Evolutionary conservation across 495 filamentous ascomycete genomes (phyloP), one percentile per base, ranked within the genome.

Genomic region (Lepidopterella palustris): DNA sequence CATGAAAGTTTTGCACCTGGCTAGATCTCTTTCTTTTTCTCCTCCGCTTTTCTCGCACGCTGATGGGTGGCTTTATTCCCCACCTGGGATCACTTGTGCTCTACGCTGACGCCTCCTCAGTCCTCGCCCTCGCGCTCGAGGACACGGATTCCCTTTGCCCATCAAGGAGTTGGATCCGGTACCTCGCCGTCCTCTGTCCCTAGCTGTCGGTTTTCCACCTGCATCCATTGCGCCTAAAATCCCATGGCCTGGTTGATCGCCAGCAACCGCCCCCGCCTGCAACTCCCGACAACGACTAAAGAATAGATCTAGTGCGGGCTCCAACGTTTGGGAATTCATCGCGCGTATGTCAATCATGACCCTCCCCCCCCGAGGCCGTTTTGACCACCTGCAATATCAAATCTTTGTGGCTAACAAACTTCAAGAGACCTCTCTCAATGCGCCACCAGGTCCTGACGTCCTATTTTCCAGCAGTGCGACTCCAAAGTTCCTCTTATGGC

Each of bases 181-280:
- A 59, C 57, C 42, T 60, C 48, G 55, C 57, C 60, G 50, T 50
- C 25, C 31, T 40, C 45, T 55, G 64, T 57, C 52, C 64, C 64
- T 57, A 63, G 60, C 60, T 57, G 60, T 58, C 60, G 64, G 60
- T 60, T 63, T 62, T 40, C 31, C 52, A 49, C 57, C 60, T 67
- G 64, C 64, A 45, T 57, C 57, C 18, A 49, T 53, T 55, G 49
- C 64, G 60, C 53, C 64, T 61, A 58, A 60, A 52, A 52, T 59
- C 60, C 64, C 60, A 58, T 60, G 64, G 60, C 60, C 48, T 67
- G 64, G 60, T 59, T 63, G 64, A 67, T 63, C 57, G 60, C 42
- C 63, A 50, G 55, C 55, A 62, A 59, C 59, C 62, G 51, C 58
- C 60, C 64, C 60, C 53, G 57, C 64, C 60, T 48, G 60, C 29